Evolutionary conservation across 139 green algal species (phyloP).

Genomic region (Picochlorum costavermella): DNA sequence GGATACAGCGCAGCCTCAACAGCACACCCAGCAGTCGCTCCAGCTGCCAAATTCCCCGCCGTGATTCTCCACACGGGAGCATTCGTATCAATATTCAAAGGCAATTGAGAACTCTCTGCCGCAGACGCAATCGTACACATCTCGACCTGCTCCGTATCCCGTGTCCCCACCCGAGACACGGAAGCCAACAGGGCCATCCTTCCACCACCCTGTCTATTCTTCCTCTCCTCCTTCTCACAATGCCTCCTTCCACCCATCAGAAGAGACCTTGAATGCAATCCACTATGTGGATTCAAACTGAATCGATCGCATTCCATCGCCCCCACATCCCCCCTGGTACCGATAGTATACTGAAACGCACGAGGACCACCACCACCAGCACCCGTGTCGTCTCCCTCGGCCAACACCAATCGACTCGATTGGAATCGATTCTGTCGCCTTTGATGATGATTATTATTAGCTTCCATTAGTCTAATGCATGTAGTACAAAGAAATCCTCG

Average conservation of each 20-base stretch:
- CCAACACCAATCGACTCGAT: too few relatives aligned
- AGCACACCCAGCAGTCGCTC: conserved; percentile 66
- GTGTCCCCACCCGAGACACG: neutral
- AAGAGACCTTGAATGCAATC: neutral
- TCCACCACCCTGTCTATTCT: neutral
- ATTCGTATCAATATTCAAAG: neutral
- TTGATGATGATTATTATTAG: neutral
- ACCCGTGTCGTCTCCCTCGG: too few relatives aligned
- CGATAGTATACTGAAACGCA: neutral
- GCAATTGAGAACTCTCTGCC: neutral
- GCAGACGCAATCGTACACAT: conserved; percentile 24
- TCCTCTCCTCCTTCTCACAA: neutral
- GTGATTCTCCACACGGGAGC: conserved; percentile 52
- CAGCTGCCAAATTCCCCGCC: conserved; percentile 65
- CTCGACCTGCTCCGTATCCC: too few relatives aligned
- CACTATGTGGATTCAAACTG: neutral
- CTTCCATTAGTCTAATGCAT: too few relatives aligned
- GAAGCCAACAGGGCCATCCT: neutral
- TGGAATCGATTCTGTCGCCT: neutral
- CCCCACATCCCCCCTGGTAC: neutral
- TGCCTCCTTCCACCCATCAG: neutral
- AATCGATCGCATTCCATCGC: neutral
- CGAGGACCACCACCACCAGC: too few relatives aligned
- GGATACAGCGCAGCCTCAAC: conserved; percentile 93
- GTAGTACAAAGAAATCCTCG: too few relatives aligned